phyloP scores from a whole-genome alignment of 768 basidiomycete genomes.

The Xerocomus brunneocitrinus region DNA sequence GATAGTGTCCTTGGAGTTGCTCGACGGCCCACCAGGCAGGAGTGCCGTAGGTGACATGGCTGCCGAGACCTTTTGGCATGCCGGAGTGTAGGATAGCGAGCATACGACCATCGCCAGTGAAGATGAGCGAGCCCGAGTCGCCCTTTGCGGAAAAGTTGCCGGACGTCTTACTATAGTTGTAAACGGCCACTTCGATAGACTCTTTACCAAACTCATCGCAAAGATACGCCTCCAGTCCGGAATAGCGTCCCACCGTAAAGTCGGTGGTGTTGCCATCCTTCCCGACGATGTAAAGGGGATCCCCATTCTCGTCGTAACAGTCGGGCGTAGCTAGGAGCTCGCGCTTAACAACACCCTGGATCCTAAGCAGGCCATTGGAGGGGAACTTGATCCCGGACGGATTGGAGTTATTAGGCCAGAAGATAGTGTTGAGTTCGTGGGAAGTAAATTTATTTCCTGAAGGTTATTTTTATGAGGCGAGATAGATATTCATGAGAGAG shows the following conservation, averaged over 20 bases:
- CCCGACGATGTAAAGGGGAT: background rate
- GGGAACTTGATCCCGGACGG: background rate
- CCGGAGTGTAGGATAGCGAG: slow-evolving; percentile 32
- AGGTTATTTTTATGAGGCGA: background rate
- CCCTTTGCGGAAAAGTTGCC: slow-evolving; percentile 34
- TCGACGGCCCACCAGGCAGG: background rate
- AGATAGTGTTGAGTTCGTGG: background rate
- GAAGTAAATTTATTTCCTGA: background rate
- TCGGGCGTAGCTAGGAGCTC: background rate
- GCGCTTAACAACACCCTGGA: background rate
- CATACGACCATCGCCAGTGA: slow-evolving; percentile 30
- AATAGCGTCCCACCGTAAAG: slow-evolving; percentile 33
- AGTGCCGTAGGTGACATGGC: background rate
- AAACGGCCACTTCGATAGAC: slow-evolving; percentile 34
- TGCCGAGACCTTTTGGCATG: slow-evolving; percentile 15
- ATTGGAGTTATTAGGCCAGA: background rate
- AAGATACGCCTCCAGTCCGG: slow-evolving; percentile 29
- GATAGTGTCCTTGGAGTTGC: background rate
- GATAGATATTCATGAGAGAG: background rate
- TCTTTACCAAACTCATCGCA: slow-evolving; percentile 16
- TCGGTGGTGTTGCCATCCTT: slow-evolving; percentile 35
- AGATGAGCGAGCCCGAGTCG: slow-evolving; percentile 40
- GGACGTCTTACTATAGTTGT: slow-evolving; percentile 29
- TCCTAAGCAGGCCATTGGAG: too few relatives aligned
- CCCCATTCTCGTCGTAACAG: background rate